Evolutionary conservation across 352 stramenopile species (phyloP).

Genomic region (Globisporangium middletonii): DNA sequence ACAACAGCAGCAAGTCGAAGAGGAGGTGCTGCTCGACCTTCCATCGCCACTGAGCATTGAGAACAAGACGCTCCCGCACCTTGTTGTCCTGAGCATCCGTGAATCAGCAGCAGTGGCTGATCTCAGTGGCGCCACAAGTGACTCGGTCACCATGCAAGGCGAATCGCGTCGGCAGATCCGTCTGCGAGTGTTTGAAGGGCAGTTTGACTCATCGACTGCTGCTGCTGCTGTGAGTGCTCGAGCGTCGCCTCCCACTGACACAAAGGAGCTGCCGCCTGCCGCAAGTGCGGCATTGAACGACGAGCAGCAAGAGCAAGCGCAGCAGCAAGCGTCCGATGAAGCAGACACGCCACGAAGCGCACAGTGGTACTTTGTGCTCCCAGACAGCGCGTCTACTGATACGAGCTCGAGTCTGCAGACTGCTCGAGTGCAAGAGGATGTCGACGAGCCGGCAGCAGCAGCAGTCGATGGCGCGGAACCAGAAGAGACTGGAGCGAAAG

Average conservation of each 20-base stretch:
- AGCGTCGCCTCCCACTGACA: neutral
- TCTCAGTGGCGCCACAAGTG: neutral
- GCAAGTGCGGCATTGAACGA: too few species aligned
- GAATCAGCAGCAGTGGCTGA: too few species aligned
- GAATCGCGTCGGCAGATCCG: slow-evolving; percentile 30
- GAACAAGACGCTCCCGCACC: slow-evolving; percentile 15
- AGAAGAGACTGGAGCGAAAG: slow-evolving; percentile 2
- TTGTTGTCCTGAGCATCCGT: slow-evolving; percentile 11
- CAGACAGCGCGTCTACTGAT: neutral
- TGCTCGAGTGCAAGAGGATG: too few species aligned
- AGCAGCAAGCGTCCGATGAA: neutral
- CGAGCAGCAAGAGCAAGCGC: neutral
- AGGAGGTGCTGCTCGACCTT: slow-evolving; percentile 7
- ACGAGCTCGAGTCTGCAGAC: neutral
- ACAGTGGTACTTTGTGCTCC: neutral
- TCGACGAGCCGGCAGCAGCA: neutral
- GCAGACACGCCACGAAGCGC: neutral
- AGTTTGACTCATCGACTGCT: neutral
- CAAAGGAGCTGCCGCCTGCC: neutral
- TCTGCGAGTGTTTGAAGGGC: slow-evolving; percentile 35
- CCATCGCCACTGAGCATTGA: slow-evolving; percentile 10
- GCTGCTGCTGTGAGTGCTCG: neutral
- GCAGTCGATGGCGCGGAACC: neutral
- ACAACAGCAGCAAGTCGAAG: neutral
- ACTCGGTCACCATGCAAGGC: slow-evolving; percentile 15